Evolutionary conservation across 345 rosid genomes (phyloP), one percentile per base, ranked within the genome.

Genomic region (Murraya paniculata): DNA sequence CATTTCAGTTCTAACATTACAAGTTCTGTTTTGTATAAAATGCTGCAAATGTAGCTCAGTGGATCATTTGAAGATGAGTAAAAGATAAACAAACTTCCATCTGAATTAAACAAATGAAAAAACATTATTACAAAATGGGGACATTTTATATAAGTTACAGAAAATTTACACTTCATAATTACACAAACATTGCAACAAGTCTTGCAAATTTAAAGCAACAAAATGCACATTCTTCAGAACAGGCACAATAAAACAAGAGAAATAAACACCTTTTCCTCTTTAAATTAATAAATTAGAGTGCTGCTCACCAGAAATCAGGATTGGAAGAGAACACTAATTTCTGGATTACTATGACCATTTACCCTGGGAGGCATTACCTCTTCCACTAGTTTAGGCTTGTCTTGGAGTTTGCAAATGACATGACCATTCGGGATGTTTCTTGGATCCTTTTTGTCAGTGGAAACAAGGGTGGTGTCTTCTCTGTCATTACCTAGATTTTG

Each of bases 161-260:
- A 61, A 50, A 68, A 89, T 89, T 87, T 89, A 89, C 92, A 89
- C 78, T 86, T 83, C 64, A 87, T 79, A 83, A 83, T 86, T 78
- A 81, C 77, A 73, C 69, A 77, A 73, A 80, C 81, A 79, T 6
- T 48, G 78, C 80, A 81, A 76, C 82, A 65, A 72, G 85, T 68
- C 76, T 81, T 77, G 76, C 72, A 80, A 71, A 74, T 81, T 71
- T 53, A 84, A 73, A 53, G 72, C n/a, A 75, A 75, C 62, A 68
- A 79, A 77, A 82, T 73, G 70, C 79, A 87, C 76, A 88, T 72
- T 81, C 79, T 76, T 73, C 76, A 78, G 55, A 74, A 65, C 80
- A 74, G 79, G 65, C 72, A 75, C 56, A 62, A 73, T 28, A 74
- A 82, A 80, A 74, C 48, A 79, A 36, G 62, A 61, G 74, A 62